Evolutionary conservation across 2,329 filamentous ascomycete species (phyloP).

Genomic region (Cryphonectria carpinicola): DNA sequence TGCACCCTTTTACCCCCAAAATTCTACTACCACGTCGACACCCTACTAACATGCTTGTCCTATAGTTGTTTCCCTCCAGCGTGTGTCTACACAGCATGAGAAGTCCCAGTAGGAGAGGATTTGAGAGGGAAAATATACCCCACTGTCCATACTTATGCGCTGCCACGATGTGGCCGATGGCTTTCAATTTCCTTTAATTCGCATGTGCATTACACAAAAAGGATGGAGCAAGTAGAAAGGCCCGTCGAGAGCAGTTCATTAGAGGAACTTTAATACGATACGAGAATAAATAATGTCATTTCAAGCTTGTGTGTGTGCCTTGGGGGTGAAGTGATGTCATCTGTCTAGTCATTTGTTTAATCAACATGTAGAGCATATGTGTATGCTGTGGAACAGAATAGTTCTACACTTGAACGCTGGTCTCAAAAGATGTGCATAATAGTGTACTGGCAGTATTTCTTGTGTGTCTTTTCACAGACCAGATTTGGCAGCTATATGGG

Average conservation of each 20-base stretch:
- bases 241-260: conserved; percentile 29
- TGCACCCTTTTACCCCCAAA: not conserved
- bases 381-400: not conserved
- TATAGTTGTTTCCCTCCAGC: conserved; percentile 82
- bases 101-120: conserved; percentile 68
- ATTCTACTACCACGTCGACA: not conserved
- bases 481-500: conserved; percentile 1
- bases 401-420: too few relatives aligned
- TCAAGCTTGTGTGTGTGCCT: not conserved
- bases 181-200: conserved; percentile 28
- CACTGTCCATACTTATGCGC: conserved; percentile 22
- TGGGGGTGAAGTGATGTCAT: not conserved
- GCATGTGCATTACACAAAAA: conserved; percentile 29
- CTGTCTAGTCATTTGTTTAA: too few relatives aligned
- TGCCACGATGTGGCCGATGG: conserved; percentile 26
- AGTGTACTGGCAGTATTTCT: not conserved
- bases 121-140: conserved; percentile 32
- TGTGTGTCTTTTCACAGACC: not conserved
- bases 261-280: conserved; percentile 33
- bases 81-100: conserved; percentile 90
- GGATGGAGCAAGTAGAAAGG: conserved; percentile 25
- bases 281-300: conserved; percentile 30
- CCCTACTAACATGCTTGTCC: conserved; percentile 50
- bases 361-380: not conserved
- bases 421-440: not conserved